Conservation (phyloP, 495 filamentous ascomycete genomes). For the Cladorrhinum samala region DNA sequence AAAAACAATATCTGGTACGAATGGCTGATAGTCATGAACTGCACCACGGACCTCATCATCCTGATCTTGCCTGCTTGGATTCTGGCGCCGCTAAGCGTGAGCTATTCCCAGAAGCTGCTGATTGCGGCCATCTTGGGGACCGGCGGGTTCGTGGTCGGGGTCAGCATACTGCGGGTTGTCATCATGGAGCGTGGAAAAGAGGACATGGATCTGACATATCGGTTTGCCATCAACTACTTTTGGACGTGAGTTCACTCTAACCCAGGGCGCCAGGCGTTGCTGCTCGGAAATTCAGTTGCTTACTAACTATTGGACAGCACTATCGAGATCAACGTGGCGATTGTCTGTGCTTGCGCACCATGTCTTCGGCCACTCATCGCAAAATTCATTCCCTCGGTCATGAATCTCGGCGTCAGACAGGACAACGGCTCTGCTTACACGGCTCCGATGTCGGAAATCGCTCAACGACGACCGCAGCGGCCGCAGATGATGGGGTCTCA, state of each 20-base stretch:
- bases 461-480: neutral
- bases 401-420: neutral
- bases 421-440: conserved; percentile 1
- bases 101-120: conserved; percentile 10
- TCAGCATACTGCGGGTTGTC: conserved; percentile 17
- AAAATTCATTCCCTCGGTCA: conserved; percentile 10
- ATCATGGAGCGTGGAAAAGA: neutral
- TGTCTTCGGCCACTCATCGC: conserved; percentile 14
- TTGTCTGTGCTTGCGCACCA: conserved; percentile 20
- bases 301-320: conserved; percentile 7
- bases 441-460: conserved; percentile 1
- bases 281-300: neutral
- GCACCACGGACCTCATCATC: too few relatives aligned
- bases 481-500: neutral
- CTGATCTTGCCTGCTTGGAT: conserved; percentile 16
- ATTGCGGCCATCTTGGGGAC: conserved; percentile 17
- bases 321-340: conserved; percentile 19
- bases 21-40: too few relatives aligned
- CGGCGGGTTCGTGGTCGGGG: conserved; percentile 20
- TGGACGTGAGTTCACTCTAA: conserved; percentile 15
- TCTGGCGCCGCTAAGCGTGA: conserved; percentile 8
- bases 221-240: conserved; percentile 14
- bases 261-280: neutral
- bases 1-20: conserved; percentile 6
- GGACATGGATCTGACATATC: conserved; percentile 7